These are phyloP conservation scores for Teratosphaeria epicoccoides DNA, from an alignment of 2,329 filamentous ascomycete species.

Conservation along the genomic window DNA sequence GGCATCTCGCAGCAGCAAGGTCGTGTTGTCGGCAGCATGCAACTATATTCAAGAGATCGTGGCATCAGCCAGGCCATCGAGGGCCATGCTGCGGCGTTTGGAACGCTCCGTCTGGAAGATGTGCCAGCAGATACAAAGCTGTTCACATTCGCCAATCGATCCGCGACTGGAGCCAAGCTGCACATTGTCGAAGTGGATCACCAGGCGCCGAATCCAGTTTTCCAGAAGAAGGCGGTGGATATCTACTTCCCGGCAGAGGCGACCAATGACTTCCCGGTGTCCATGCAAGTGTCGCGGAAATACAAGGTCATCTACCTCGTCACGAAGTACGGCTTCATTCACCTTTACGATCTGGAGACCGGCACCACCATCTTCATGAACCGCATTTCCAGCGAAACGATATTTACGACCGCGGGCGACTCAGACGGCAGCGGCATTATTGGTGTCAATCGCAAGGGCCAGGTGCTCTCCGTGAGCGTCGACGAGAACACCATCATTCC, in stretches of 20 bases:
- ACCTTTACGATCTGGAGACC: constrained; percentile 94
- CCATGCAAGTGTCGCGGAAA: constrained; percentile 92
- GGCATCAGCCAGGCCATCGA: constrained; percentile 97
- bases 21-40: constrained; percentile 90
- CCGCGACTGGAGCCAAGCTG: constrained; percentile 80
- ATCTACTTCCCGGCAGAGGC: constrained; percentile 96
- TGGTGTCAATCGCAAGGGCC: constrained; percentile 93
- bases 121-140: constrained; percentile 85
- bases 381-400: constrained; percentile 96
- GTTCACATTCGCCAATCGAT: constrained; percentile 92
- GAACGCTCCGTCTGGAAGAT: constrained; percentile 76
- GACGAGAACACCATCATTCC: constrained; percentile 86
- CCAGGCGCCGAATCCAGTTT: constrained; percentile 74
- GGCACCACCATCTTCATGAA: constrained; percentile 98
- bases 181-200: constrained; percentile 98
- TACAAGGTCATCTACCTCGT: constrained; percentile 96
- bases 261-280: constrained; percentile 92
- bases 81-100: constrained; percentile 91
- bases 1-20: constrained; percentile 91
- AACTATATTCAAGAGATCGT: constrained; percentile 90
- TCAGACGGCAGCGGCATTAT: constrained; percentile 77
- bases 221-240: constrained; percentile 92
- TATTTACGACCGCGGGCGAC: constrained; percentile 87
- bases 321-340: constrained; percentile 98
- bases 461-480: constrained; percentile 86